Evolutionary conservation across 192 early-diverging fungal genomes (phyloP), one percentile per base, ranked within the genome.

Genomic region (Coemansia sp.): DNA sequence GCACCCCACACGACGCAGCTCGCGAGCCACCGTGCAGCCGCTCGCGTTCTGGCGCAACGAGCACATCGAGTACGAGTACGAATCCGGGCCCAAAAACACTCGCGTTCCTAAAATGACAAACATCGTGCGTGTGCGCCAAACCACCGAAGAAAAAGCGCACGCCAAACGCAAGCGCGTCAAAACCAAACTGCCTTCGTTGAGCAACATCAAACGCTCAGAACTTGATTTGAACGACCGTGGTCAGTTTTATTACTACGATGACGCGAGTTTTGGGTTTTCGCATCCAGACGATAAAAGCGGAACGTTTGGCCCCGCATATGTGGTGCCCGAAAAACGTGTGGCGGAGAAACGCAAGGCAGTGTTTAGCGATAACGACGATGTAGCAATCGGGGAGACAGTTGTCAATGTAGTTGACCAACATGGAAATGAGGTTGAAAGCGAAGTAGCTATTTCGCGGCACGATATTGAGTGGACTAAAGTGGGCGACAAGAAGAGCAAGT

Each of bases 11-110:
- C 78, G 78, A 15, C 72, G 72, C 40, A 81, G 78, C 72, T 50
- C 68, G 9, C 68, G 78, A 4, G 59, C 71, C 4, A 71, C 57
- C 22, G 65, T 81, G 0, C 72, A 64, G 28, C 78, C 78, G 3
- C 44, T 81, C 1, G 78, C 71, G 10, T 81, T 55, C 50, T 81
- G 78, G 78, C 78, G 78, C 55, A 81, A 81, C 62, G 78, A 81
- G 60, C 78, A 81, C 40, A 69, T 81, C 25, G 78, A 74, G 28
- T 81, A 81, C 64, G 69, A 71, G 28, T 75, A 74, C 60, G 54
- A 62, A 10, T 7, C 53, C 1, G 72, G 66, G 0, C 14, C 19
- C 8, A 22, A 47, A n/a, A 63, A 65, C 0, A 64, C 54, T 9
- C 36, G 60, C 1, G 71, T 79, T 4, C 76, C 76, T 11, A 62